Base-by-base conservation (phyloP, 805 yeast genomes). In the Kazachstania psychrophila region DNA sequence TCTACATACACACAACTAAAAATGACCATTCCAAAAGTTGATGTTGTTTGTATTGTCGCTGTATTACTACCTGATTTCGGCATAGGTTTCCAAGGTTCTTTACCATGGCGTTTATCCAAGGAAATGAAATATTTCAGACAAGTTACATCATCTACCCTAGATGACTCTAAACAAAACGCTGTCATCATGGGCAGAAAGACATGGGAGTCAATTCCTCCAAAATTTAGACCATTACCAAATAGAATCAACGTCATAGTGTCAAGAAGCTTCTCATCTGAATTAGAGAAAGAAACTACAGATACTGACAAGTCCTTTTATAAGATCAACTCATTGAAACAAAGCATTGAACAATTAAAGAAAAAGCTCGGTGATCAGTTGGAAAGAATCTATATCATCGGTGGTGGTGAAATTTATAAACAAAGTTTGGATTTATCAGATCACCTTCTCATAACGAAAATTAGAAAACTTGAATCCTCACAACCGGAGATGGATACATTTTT, bases 171-270 rank as follows among this genome's bases (percentile, higher is more conserved):
- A 42, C 51, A 45, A 27, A 85, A 86, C 54, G 94, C 84, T 0
- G 97, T 92, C 11, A 69, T 92, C 3, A 92, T 92, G 98, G 98
- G 98, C 11, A 70, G 96, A 41, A 82, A 78, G 53, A 89, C 97
- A 2, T 92, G 96, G 95, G 92, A 87, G 23, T 83, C 95, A 6
- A 88, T 92, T 23, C 97, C 98, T 0, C 43, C 60, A 2, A 77
- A 71, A 54, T 92, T 86, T 61, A 67, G 95, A 43, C 98, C 98
- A 0, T 66, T 92, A 31, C 78, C 79, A 3, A 74, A 68, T 33
- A 69, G 98, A 39, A 39, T 75, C 19, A 92, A 92, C 56, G 75
- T 87, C 11, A 75, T 92, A 0, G 61, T 92, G 9, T 80, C 94
- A 18, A 61, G 87, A 33, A 53, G 56, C 24, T 46, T 50, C 30